A percentile compares a stretch with the other conserved stretches of the same genome.
phyloP scores from a whole-genome alignment of 78 protist species.

The Speleostelium caveatum region DNA sequence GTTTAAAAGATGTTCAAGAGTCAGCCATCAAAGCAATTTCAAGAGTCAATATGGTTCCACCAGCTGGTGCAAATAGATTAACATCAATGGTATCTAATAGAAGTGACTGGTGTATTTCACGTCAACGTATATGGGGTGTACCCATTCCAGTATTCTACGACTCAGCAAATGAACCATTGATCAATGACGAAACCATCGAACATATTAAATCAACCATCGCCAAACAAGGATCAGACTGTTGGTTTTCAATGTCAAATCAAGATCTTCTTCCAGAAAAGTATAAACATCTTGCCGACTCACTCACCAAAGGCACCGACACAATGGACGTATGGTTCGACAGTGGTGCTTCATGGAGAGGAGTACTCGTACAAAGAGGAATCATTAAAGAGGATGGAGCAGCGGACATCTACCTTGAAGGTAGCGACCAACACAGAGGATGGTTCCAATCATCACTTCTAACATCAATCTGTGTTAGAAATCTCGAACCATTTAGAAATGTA shows the following conservation, averaged over 20 bases:
- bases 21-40: constrained; percentile 29
- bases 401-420: constrained; percentile 91
- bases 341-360: constrained; percentile 93
- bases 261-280: constrained; percentile 86
- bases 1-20: constrained; percentile 32
- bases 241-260: constrained; percentile 78
- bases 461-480: constrained; percentile 45
- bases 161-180: constrained; percentile 17
- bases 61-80: constrained; percentile 57
- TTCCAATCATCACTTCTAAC: constrained; percentile 94
- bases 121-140: constrained; percentile 97
- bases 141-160: constrained; percentile 96
- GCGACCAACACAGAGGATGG: constrained; percentile 98
- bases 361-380: constrained; percentile 29
- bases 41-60: constrained; percentile 61
- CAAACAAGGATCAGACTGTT: constrained; percentile 87
- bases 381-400: constrained; percentile 59
- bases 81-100: constrained; percentile 83
- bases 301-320: constrained; percentile 90
- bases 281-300: constrained; percentile 8
- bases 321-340: constrained; percentile 98
- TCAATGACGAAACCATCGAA: constrained; percentile 53
- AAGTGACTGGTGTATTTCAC: constrained; percentile 94
- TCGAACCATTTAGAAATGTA: constrained; percentile 86
- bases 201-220: constrained; percentile 75